Percentiles rank a stretch among this genome's conserved stretches.
Conservation (phyloP, 148 eudicot species). For the Polygonum maritimum region DNA sequence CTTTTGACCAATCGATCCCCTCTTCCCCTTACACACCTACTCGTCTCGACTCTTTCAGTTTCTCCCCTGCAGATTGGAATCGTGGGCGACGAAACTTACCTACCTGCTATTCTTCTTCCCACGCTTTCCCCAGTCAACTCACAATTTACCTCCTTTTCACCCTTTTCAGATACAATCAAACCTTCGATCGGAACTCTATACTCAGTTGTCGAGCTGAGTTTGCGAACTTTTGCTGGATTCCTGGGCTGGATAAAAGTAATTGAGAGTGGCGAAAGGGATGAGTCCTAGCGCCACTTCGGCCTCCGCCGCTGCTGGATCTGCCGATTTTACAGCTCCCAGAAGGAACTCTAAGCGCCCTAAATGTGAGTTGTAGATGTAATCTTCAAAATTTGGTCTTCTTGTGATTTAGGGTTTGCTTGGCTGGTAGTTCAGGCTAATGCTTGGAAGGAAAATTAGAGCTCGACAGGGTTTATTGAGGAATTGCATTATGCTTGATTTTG, state of each 20-base stretch:
- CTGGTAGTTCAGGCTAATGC: not conserved
- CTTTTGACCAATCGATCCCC: not conserved
- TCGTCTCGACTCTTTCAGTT: not conserved
- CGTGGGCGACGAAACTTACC: not conserved
- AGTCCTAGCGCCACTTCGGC: conserved; percentile 8
- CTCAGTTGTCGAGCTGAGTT: not conserved
- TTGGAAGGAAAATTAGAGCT: not conserved
- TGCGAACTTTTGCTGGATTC: not conserved
- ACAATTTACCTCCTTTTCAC: not conserved
- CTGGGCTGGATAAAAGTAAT: not conserved
- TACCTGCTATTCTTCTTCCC: conserved; percentile 6
- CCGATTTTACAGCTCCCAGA: conserved; percentile 2
- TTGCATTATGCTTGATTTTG: not conserved
- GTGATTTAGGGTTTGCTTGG: not conserved
- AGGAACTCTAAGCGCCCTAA: conserved; percentile 6
- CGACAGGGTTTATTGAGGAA: not conserved
- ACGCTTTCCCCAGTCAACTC: not conserved
- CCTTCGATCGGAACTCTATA: not conserved
- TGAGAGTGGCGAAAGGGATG: not conserved
- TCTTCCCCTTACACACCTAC: conserved; percentile 3
- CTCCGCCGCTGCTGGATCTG: conserved; percentile 9
- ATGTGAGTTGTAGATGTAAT: not conserved
- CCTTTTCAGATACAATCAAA: not conserved
- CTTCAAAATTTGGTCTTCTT: not conserved
- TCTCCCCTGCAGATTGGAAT: not conserved